A percentile compares a stretch with the other conserved stretches of the same genome.
Evolutionary conservation across 306 rosid species (phyloP).

Genomic region (Ceratonia siliqua): DNA sequence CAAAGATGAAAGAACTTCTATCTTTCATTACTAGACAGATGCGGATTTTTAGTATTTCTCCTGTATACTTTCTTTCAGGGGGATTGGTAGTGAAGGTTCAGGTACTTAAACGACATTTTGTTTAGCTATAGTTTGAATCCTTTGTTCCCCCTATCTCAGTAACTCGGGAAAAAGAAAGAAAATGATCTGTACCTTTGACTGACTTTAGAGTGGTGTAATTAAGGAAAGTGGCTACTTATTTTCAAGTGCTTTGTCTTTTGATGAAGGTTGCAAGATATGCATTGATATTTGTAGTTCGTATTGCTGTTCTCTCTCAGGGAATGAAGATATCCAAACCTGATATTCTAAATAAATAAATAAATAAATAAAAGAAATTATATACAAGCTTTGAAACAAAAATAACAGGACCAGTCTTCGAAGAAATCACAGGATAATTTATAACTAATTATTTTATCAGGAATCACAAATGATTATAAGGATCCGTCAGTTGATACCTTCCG

Average conservation of each 20-base stretch:
- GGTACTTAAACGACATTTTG: not conserved
- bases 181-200: not conserved
- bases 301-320: not conserved
- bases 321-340: not conserved
- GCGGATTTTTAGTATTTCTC: not conserved
- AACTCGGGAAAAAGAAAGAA: not conserved
- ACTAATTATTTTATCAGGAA: slow-evolving; percentile 51
- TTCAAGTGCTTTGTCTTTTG: not conserved
- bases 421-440: slow-evolving; percentile 23
- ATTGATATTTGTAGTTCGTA: not conserved
- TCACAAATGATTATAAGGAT: slow-evolving; percentile 84
- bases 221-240: not conserved
- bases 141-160: not conserved
- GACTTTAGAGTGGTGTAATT: not conserved
- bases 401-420: slow-evolving; percentile 9
- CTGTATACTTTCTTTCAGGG: not conserved
- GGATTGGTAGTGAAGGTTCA: not conserved
- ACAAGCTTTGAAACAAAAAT: slow-evolving; percentile 25
- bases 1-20: not conserved
- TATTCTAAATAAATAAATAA: not conserved
- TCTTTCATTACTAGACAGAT: not conserved
- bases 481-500: slow-evolving; percentile 82
- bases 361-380: not conserved
- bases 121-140: not conserved
- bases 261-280: not conserved